Conservation (phyloP, 495 filamentous ascomycete genomes). For the Xylaria palmicola region DNA sequence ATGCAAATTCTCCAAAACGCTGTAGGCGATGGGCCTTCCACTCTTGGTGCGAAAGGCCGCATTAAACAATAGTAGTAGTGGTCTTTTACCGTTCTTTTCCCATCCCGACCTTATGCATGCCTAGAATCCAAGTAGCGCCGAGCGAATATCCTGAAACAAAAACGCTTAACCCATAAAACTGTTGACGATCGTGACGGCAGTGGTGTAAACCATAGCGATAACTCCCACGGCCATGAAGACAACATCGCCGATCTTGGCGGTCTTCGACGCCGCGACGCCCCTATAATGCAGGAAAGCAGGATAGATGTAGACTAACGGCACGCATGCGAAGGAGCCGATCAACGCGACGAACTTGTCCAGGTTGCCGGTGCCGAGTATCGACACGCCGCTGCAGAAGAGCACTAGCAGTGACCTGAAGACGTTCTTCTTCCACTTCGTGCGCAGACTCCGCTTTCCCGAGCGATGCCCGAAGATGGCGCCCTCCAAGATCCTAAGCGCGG, state of each 20-base stretch:
- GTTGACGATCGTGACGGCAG: conserved; percentile 50
- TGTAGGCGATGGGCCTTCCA: no score
- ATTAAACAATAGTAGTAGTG: no score
- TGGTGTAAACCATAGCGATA: conserved; percentile 63
- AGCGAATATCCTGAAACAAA: neutral
- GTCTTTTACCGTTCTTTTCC: neutral
- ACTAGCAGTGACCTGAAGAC: conserved; percentile 51
- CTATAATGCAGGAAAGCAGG: conserved; percentile 65
- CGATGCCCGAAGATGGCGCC: conserved; percentile 50
- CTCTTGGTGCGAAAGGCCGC: no score
- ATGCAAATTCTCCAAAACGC: no score
- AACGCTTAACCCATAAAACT: conserved; percentile 35
- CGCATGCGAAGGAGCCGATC: conserved; percentile 62
- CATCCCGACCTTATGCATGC: neutral
- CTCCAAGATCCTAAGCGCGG: conserved; percentile 61
- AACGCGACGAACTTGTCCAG: conserved; percentile 65
- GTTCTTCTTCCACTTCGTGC: conserved; percentile 69
- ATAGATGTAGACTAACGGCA: conserved; percentile 95
- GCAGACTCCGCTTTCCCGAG: conserved; percentile 53
- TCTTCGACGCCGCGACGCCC: conserved; percentile 51
- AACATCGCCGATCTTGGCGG: conserved; percentile 51
- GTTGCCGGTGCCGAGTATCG: conserved; percentile 56
- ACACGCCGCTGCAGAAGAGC: conserved; percentile 48
- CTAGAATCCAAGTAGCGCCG: neutral
- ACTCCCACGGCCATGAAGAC: conserved; percentile 56